phyloP scores from a whole-genome alignment of 345 rosid species.

The Schrenkiella parvula region DNA sequence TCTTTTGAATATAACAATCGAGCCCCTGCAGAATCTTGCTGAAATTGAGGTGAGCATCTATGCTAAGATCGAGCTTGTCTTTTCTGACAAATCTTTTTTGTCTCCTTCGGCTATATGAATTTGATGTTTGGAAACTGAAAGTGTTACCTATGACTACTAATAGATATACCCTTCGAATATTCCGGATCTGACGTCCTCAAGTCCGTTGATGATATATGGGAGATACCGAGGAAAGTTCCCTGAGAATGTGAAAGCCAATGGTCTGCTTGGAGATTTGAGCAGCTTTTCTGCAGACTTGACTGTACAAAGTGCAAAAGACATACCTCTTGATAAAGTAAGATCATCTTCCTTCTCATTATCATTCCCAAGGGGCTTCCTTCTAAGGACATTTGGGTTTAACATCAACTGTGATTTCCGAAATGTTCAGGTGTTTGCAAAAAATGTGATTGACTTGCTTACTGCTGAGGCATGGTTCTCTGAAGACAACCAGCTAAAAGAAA shows the following conservation, averaged over 20 bases:
- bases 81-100: neutral
- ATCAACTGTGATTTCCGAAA: neutral
- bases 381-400: neutral
- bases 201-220: slow-evolving; percentile 55
- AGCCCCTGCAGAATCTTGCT: slow-evolving; percentile 51
- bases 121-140: neutral
- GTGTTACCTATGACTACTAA: slow-evolving; percentile 23
- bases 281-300: slow-evolving; percentile 49
- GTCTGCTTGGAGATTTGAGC: slow-evolving; percentile 57
- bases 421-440: slow-evolving; percentile 61
- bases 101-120: neutral
- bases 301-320: slow-evolving; percentile 46
- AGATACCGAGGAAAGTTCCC: slow-evolving; percentile 68
- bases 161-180: slow-evolving; percentile 57
- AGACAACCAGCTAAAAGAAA: slow-evolving; percentile 60
- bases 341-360: neutral
- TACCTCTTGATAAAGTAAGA: slow-evolving; percentile 60
- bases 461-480: slow-evolving; percentile 86
- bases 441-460: slow-evolving; percentile 70
- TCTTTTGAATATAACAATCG: slow-evolving; percentile 60
- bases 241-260: slow-evolving; percentile 44
- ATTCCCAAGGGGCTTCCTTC: neutral
- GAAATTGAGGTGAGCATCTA: slow-evolving; percentile 66
- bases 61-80: slow-evolving; percentile 5
- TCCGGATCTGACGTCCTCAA: slow-evolving; percentile 64